phyloP scores from a whole-genome alignment of 169 alveolate species.

The Plasmodium cynomolgi region DNA sequence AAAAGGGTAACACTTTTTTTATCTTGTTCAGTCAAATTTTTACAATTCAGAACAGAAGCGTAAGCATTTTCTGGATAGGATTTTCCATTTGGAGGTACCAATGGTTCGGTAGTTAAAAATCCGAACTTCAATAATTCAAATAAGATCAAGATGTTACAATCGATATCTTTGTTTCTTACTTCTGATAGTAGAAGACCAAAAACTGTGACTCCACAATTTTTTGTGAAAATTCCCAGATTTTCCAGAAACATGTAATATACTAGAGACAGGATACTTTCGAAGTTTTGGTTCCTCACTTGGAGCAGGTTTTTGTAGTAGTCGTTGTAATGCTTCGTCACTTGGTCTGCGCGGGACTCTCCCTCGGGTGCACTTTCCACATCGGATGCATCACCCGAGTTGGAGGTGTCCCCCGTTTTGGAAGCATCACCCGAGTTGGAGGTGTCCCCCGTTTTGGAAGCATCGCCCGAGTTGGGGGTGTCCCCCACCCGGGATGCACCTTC shows the following conservation, averaged over 20 bases:
- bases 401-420: not conserved
- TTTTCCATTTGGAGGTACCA: slow-evolving; percentile 78
- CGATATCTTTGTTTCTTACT: slow-evolving; percentile 71
- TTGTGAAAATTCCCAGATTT: slow-evolving; percentile 81
- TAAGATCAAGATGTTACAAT: slow-evolving; percentile 73
- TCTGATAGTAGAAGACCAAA: slow-evolving; percentile 82
- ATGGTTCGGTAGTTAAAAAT: slow-evolving; percentile 79
- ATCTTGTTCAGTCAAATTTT: slow-evolving; percentile 45
- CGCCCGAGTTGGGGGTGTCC: not conserved
- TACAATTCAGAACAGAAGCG: slow-evolving; percentile 26
- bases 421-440: not conserved
- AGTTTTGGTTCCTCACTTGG: slow-evolving; percentile 53
- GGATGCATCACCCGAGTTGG: not conserved
- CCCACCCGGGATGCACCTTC: not conserved
- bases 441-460: not conserved
- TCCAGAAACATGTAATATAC: slow-evolving; percentile 82
- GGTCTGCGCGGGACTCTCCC: not conserved
- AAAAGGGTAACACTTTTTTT: slow-evolving; percentile 75
- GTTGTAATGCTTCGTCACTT: slow-evolving; percentile 23
- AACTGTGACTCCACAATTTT: slow-evolving; percentile 82
- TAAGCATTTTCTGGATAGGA: slow-evolving; percentile 77
- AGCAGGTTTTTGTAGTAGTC: slow-evolving; percentile 39
- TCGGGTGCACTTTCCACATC: not conserved
- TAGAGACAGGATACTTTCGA: slow-evolving; percentile 55
- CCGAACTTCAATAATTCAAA: slow-evolving; percentile 85